Conservation (phyloP, 768 basidiomycete species). For the Tephrocybe sp. region DNA sequence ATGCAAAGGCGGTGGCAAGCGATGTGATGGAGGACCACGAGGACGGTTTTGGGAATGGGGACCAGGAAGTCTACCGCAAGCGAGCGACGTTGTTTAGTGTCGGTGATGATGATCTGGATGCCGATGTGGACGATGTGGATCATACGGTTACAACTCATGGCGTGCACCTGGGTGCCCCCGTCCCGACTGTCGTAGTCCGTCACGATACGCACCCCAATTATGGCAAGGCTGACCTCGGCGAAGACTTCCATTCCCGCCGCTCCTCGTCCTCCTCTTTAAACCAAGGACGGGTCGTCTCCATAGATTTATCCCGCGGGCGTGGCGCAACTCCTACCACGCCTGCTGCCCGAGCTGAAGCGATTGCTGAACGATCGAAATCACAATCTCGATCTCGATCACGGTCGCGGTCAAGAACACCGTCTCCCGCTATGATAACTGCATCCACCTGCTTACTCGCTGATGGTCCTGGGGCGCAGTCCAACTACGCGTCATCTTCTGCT, state of each 20-base stretch:
- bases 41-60: conserved; percentile 21
- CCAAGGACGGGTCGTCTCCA: conserved; percentile 7
- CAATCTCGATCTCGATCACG: conserved; percentile 35
- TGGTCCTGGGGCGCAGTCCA: background rate
- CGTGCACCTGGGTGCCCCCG: conserved; percentile 13
- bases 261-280: conserved; percentile 12
- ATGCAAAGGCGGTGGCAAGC: conserved; percentile 6
- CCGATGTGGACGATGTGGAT: conserved; percentile 15
- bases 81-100: conserved; percentile 19
- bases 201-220: conserved; percentile 59
- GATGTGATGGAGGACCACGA: conserved; percentile 25
- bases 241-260: conserved; percentile 39
- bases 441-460: conserved; percentile 16
- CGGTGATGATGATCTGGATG: conserved; percentile 17
- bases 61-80: conserved; percentile 17
- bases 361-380: conserved; percentile 23
- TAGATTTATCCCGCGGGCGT: conserved; percentile 13
- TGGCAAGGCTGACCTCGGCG: conserved; percentile 55
- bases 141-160: conserved; percentile 9
- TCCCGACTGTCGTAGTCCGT: conserved; percentile 21
- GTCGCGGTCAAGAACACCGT: conserved; percentile 48
- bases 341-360: conserved; percentile 5
- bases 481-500: conserved; percentile 7
- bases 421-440: conserved; percentile 33
- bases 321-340: conserved; percentile 8